Percentiles rank a stretch among this genome's conserved stretches.
Conservation (phyloP, 257 asterid species). For the Solanum corneliomulleri region DNA sequence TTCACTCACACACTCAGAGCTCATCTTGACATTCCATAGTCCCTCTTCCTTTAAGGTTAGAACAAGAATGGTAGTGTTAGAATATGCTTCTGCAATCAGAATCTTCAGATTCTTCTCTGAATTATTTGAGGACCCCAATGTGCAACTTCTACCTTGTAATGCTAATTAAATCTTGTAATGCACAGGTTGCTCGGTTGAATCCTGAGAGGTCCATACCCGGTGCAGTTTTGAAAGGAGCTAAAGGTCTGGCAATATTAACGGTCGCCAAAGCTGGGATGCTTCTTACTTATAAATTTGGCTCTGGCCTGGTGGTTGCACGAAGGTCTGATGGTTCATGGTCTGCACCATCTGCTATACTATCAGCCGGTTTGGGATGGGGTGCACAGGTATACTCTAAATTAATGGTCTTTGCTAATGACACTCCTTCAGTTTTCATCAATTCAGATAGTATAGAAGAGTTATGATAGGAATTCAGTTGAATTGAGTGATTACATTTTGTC, state of each 20-base stretch:
- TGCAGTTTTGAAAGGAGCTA: conserved; percentile 80
- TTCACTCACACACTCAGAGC: background rate
- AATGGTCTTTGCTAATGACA: background rate
- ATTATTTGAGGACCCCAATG: background rate
- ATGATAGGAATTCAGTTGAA: background rate
- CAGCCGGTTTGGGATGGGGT: conserved; percentile 98
- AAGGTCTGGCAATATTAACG: conserved; percentile 86
- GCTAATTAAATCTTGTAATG: background rate
- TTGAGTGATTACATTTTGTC: background rate
- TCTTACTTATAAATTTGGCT: conserved; percentile 82
- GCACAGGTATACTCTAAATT: conserved; percentile 56
- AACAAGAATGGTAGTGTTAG: background rate
- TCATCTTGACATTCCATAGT: background rate
- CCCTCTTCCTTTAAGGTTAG: background rate
- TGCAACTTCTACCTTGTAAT: background rate
- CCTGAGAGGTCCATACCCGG: conserved; percentile 94
- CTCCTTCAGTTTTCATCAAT: background rate
- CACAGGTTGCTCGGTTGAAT: conserved; percentile 79
- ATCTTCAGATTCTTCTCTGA: background rate
- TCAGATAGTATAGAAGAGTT: background rate
- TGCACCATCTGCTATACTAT: conserved; percentile 91
- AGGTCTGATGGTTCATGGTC: conserved; percentile 98
- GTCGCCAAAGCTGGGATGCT: conserved; percentile 89
- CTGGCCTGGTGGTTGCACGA: conserved; percentile 87
- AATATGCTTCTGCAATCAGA: background rate